A percentile compares a stretch with the other conserved stretches of the same genome.
These are phyloP conservation scores for Euphorbia tirucalli DNA, from an alignment of 345 rosid species.

Conservation along the genomic window DNA sequence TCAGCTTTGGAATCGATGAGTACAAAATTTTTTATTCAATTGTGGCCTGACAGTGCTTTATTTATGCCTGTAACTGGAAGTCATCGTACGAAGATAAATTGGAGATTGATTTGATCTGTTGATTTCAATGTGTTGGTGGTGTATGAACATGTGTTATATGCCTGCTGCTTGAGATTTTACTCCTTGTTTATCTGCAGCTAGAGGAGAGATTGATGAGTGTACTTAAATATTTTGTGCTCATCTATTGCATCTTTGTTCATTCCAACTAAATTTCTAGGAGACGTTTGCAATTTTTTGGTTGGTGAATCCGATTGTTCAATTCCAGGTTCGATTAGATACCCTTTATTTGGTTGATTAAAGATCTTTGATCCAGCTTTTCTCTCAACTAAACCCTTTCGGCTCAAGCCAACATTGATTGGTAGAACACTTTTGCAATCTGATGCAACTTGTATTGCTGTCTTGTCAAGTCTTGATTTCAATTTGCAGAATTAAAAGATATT, in stretches of 20 bases:
- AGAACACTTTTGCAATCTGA: not conserved
- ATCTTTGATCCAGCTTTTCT: too few species aligned
- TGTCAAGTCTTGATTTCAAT: not conserved
- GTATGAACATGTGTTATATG: not conserved
- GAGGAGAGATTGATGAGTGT: not conserved
- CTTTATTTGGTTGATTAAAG: too few species aligned
- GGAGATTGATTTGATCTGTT: not conserved
- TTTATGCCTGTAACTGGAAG: not conserved
- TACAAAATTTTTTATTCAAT: not conserved
- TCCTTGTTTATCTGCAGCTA: not conserved
- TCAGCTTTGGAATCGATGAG: not conserved
- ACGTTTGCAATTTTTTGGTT: not conserved
- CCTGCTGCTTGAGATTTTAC: not conserved
- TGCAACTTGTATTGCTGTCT: not conserved
- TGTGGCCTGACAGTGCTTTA: not conserved
- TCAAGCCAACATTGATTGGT: not conserved
- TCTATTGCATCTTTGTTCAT: not conserved
- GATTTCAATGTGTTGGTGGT: not conserved
- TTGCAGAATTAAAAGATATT: not conserved
- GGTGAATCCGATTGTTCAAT: not conserved
- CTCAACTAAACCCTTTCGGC: too few species aligned
- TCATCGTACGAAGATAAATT: not conserved
- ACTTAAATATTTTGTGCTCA: not conserved
- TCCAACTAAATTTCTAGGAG: not conserved
- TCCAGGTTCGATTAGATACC: not conserved